These are phyloP conservation scores for Zymoseptoria ardabiliae DNA, from an alignment of 2,329 filamentous ascomycete species.

Conservation along the genomic window DNA sequence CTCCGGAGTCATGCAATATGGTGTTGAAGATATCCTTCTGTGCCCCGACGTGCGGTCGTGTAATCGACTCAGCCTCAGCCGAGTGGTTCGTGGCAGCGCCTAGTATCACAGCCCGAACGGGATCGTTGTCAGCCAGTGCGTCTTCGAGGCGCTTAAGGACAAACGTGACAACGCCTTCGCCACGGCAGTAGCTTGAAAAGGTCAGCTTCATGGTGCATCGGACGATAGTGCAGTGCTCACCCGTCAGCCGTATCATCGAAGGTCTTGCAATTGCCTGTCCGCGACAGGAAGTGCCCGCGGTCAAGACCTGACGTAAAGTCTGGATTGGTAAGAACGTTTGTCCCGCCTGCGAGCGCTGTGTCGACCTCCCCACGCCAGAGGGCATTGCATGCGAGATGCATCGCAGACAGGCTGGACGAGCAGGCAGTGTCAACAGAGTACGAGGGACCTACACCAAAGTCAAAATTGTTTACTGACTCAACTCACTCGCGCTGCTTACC, in stretches of 20 bases:
- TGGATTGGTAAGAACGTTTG: constrained; percentile 11
- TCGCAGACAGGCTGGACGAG: constrained; percentile 4
- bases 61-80: constrained; percentile 4
- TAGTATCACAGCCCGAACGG: constrained; percentile 24
- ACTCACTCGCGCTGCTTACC: too few relatives aligned
- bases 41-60: constrained; percentile 12
- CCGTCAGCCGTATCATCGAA: constrained; percentile 29
- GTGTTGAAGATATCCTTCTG: constrained; percentile 5
- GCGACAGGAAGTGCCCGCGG: constrained; percentile 11
- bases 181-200: constrained; percentile 27
- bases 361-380: constrained; percentile 5
- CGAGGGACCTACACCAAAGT: not conserved
- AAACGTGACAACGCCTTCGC: constrained; percentile 24
- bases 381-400: constrained; percentile 6
- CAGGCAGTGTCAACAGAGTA: constrained; percentile 9
- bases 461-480: too few relatives aligned
- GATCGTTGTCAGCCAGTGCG: constrained; percentile 32
- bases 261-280: constrained; percentile 23
- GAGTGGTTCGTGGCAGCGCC: constrained; percentile 33
- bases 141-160: constrained; percentile 31
- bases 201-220: too few relatives aligned
- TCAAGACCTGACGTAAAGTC: constrained; percentile 13
- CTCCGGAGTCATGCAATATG: constrained; percentile 1
- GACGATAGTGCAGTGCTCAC: too few relatives aligned
- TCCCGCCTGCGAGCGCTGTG: constrained; percentile 9